phyloP scores from a whole-genome alignment of 176 grass and related monocot species.

The Zea luxurians region DNA sequence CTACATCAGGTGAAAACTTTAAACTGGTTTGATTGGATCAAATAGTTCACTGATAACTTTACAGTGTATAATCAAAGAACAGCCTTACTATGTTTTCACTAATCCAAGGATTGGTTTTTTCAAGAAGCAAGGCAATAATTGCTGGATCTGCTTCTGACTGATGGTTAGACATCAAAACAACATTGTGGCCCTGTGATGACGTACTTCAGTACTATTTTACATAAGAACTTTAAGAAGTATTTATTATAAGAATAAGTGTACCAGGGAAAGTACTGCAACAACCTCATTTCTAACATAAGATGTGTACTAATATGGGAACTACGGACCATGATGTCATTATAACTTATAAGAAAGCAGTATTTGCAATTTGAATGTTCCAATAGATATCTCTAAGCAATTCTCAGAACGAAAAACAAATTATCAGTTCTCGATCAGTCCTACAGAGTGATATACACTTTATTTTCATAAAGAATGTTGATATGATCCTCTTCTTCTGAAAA shows the following conservation, averaged over 20 bases:
- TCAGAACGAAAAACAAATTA: conserved; percentile 3
- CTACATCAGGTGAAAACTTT: conserved; percentile 46
- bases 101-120: conserved; percentile 67
- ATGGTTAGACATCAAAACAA: conserved; percentile 99
- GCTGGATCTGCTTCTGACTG: conserved; percentile 97
- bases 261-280: not conserved
- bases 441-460: not conserved
- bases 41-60: conserved; percentile 30
- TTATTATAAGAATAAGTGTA: not conserved
- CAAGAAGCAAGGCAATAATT: conserved; percentile 76
- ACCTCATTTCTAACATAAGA: not conserved
- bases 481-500: conserved; percentile 3
- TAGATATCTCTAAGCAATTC: conserved; percentile 5
- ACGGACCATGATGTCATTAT: not conserved
- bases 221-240: conserved; percentile 4
- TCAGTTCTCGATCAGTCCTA: not conserved
- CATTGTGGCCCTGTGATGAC: conserved; percentile 83
- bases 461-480: not conserved
- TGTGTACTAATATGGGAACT: conserved; percentile 9
- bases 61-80: conserved; percentile 34
- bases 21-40: conserved; percentile 27
- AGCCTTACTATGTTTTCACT: conserved; percentile 81
- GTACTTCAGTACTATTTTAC: conserved; percentile 25
- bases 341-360: not conserved
- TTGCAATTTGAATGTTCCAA: conserved; percentile 30